A percentile compares a stretch with the other conserved stretches of the same genome.
Conservation (phyloP, 164 flowering plant species). For the Dillenia suffruticosa region DNA sequence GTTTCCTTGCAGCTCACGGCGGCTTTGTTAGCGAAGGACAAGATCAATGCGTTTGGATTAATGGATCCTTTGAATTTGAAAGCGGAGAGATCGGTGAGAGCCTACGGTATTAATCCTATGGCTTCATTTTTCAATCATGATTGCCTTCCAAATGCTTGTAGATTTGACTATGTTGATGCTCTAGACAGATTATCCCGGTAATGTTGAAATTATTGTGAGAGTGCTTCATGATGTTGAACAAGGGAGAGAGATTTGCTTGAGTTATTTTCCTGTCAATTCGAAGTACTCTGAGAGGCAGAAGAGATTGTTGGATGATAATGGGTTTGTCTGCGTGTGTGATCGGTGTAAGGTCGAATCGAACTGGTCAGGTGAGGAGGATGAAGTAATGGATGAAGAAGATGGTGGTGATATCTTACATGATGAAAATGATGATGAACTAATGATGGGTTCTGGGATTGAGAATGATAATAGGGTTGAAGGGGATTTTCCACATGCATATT, state of each 20-base stretch:
- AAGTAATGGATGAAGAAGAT: slow-evolving; percentile 15
- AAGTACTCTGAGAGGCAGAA: slow-evolving; percentile 49
- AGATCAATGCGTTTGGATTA: slow-evolving; percentile 68
- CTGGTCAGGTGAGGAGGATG: slow-evolving; percentile 51
- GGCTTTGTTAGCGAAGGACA: slow-evolving; percentile 64
- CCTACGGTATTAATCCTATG: slow-evolving; percentile 69
- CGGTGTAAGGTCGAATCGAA: slow-evolving; percentile 77
- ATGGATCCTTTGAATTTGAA: slow-evolving; percentile 50
- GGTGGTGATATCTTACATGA: slow-evolving; percentile 23
- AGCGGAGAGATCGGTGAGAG: slow-evolving; percentile 57
- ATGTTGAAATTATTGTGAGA: slow-evolving; percentile 61
- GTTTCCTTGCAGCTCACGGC: slow-evolving; percentile 45
- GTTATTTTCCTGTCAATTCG: slow-evolving; percentile 81
- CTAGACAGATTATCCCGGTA: slow-evolving; percentile 10
- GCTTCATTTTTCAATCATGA: slow-evolving; percentile 86
- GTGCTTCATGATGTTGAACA: slow-evolving; percentile 70
- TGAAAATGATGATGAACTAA: slow-evolving; percentile 22
- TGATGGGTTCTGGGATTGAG: slow-evolving; percentile 13
- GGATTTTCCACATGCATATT: slow-evolving; percentile 84
- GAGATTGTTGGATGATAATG: slow-evolving; percentile 73
- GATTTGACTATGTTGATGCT: slow-evolving; percentile 77
- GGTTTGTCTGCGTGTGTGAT: slow-evolving; percentile 72
- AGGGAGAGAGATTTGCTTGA: slow-evolving; percentile 85
- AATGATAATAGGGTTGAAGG: slow-evolving; percentile 11
- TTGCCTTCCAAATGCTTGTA: slow-evolving; percentile 88